Evolutionary conservation across 805 yeast genomes (phyloP), one percentile per base, ranked within the genome.

Genomic region (Yarrowia osloensis): DNA sequence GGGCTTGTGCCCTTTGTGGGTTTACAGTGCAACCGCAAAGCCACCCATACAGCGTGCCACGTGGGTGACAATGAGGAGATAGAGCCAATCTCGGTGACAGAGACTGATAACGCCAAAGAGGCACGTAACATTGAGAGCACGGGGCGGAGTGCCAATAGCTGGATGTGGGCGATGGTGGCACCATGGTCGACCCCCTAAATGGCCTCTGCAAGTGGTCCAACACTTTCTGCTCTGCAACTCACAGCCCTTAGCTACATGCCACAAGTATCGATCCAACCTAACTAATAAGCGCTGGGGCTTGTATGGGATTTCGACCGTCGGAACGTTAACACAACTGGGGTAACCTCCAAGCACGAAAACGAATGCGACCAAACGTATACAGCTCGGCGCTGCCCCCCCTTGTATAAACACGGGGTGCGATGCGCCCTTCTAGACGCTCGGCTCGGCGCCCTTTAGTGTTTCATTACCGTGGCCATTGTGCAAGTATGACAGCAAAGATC

Each of bases 11-110:
- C 5, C 55, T 49, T 49, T 49, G 55, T 49, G 8, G 35, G 52
- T 28, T 42, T 49, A 50, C 57, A 50, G 57, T 33, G 57, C 28
- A 7, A 21, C 55, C n/a, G 35, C 55, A 50, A 21, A 19, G 42
- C 42, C 52, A 6, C 37, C 40, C 57, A 15, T 50, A 50, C 57
- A 22, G 57, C 17, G 40, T 50, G 40, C 57, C 57, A 50, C 57
- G 57, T 50, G 57, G 37, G 57, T 29, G 40, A 22, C 40, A 50
- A 17, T 8, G 40, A 28, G 9, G 29, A 33, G 57, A 19, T 2
- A 4, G 26, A 49, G 55, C 24, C 55, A 19, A 49, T 49, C 55
- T 49, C n/a, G 5, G 7, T n/a, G 11, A n/a, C n/a, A 5, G 42
- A 35, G n/a, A 17, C 22, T n/a, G 52, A 28, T 17, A 47, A n/a